Evolutionary conservation across 495 filamentous ascomycete species (phyloP), one percentile per base, ranked within the genome.

Genomic region (Talaromyces borbonicus): DNA sequence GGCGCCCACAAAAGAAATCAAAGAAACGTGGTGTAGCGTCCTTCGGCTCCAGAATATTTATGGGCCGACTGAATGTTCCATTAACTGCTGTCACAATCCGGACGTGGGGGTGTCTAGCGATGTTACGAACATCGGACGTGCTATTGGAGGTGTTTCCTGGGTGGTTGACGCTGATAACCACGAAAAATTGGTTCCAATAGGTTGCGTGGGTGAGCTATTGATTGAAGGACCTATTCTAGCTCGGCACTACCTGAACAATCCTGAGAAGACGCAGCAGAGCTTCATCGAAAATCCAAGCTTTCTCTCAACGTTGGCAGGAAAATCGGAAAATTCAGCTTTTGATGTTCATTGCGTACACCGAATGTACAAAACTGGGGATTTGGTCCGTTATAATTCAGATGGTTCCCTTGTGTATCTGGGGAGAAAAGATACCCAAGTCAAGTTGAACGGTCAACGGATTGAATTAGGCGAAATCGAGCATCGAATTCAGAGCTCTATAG

Each of bases 181-280:
- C 36, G 50, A 78, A 20, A 42, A 52, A 1, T 66, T 85, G 11
- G 64, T 75, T 20, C 75, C 79, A 0, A 56, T 83, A 8, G 81
- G 81, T 14, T 59, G 61, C 4, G 59, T 78, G 27, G 81, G 81
- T 30, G 81, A 85, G 54, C 52, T 84, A 15, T 52, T 76, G 3
- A 63, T 85, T n/a, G 78, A 82, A 61, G 79, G 80, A 0, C 73
- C 78, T 0, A 59, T 72, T 18, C 56, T 83, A 8, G 70, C 65
- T 5, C 52, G 60, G 0, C 67, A 68, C 0, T 82, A 82, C 47
- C 56, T 81, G 7, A 60, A 72, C 8, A 31, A 61, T 14, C 56
- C 60, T 4, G 61, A 59, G 9, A 59, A 59, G 43, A 74, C 66
- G 0, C 54, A 50, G 11, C 39, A 56, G 3, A 59, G 55, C 0